phyloP scores from a whole-genome alignment of 2,329 filamentous ascomycete genomes.

The Diaporthe sp. region DNA sequence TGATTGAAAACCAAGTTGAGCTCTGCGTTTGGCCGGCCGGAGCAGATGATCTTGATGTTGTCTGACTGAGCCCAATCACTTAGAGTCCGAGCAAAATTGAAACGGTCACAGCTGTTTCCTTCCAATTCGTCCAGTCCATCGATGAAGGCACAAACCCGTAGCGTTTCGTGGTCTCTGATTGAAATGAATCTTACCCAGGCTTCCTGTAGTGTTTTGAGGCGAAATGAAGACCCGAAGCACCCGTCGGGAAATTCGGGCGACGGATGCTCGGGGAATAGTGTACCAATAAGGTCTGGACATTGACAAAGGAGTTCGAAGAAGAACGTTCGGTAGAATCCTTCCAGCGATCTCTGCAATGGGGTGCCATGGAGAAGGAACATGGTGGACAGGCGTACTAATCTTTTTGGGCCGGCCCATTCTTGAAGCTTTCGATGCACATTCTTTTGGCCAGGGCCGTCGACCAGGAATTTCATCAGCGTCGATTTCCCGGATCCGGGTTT shows the following conservation, averaged over 20 bases:
- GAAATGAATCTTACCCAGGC: not conserved
- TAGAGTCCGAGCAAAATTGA: not conserved
- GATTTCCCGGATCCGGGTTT: not conserved
- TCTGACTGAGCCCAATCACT: not conserved
- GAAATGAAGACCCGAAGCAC: not conserved
- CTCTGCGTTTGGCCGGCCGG: not conserved
- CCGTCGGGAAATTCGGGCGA: not conserved
- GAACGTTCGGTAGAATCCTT: not conserved
- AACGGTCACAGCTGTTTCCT: not conserved
- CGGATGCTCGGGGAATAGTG: too few species aligned
- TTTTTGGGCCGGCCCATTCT: not conserved
- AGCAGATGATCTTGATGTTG: constrained; percentile 5
- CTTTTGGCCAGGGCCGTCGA: not conserved
- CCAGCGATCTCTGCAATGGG: not conserved
- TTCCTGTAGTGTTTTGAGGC: not conserved
- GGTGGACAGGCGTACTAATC: not conserved
- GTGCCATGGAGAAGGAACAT: not conserved
- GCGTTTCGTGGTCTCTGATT: not conserved
- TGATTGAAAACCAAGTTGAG: not conserved
- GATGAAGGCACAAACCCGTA: not conserved
- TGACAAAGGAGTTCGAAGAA: not conserved
- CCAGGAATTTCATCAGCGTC: not conserved
- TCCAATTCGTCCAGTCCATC: not conserved
- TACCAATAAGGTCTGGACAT: not conserved
- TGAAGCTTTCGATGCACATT: not conserved